A percentile compares a stretch with the other conserved stretches of the same genome.
Conservation (phyloP, 495 filamentous ascomycete genomes). For the Penicillium canariense region DNA sequence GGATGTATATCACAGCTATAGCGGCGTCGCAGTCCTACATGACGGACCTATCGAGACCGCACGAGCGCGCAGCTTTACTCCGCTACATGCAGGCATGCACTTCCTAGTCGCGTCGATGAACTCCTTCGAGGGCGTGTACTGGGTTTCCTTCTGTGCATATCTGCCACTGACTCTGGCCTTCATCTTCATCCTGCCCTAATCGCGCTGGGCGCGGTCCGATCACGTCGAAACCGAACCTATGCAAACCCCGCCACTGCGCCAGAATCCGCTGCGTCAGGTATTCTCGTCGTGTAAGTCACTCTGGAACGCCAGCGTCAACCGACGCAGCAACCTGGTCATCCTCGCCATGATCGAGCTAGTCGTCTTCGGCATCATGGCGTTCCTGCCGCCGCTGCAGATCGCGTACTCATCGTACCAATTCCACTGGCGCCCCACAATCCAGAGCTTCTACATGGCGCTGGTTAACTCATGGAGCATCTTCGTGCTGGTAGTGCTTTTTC, state of each 20-base stretch:
- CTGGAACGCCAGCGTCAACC: neutral
- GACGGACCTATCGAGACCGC: neutral
- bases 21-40: slow-evolving; percentile 9
- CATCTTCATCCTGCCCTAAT: slow-evolving; percentile 4
- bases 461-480: slow-evolving; percentile 9
- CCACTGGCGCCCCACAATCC: slow-evolving; percentile 2
- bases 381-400: neutral
- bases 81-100: slow-evolving; percentile 10
- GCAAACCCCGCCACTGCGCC: too few relatives aligned
- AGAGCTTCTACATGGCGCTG: slow-evolving; percentile 5
- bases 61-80: slow-evolving; percentile 1
- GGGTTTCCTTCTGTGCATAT: neutral
- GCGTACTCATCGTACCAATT: slow-evolving; percentile 4
- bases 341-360: neutral
- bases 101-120: neutral
- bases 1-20: neutral
- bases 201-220: neutral
- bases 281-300: neutral
- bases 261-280: neutral
- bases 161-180: neutral
- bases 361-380: slow-evolving; percentile 3
- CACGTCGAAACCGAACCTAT: neutral
- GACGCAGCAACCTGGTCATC: slow-evolving; percentile 1
- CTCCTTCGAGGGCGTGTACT: neutral
- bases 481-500: slow-evolving; percentile 6